Conservation (phyloP, 441 rosid genomes). For the Eruca vesicaria region DNA sequence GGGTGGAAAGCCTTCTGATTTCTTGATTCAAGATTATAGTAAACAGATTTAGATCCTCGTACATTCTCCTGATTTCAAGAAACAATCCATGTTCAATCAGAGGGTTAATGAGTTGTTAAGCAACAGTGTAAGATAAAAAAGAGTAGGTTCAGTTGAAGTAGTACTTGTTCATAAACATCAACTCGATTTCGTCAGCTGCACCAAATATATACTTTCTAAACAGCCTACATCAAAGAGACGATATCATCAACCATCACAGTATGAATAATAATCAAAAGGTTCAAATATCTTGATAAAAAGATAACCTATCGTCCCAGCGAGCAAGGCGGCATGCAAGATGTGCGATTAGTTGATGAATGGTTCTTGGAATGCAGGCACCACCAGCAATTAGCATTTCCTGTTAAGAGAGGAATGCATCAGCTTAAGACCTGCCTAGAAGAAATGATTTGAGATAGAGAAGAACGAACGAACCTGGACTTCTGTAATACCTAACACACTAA, state of each 20-base stretch:
- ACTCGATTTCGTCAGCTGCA: slow-evolving; percentile 63
- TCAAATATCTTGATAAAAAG: background rate
- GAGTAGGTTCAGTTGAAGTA: slow-evolving; percentile 20
- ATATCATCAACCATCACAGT: slow-evolving; percentile 9
- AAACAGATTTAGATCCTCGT: slow-evolving; percentile 50
- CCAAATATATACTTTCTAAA: slow-evolving; percentile 58
- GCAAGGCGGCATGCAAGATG: slow-evolving; percentile 60
- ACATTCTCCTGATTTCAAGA: slow-evolving; percentile 45
- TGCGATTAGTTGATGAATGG: slow-evolving; percentile 53
- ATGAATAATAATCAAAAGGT: background rate
- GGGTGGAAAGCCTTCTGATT: slow-evolving; percentile 57
- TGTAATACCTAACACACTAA: slow-evolving; percentile 54
- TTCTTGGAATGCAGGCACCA: slow-evolving; percentile 42
- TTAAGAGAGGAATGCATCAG: background rate
- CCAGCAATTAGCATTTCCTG: slow-evolving; percentile 63
- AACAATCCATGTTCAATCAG: background rate
- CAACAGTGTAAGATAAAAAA: slow-evolving; percentile 1
- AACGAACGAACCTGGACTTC: slow-evolving; percentile 57
- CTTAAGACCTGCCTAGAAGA: background rate
- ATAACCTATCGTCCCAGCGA: slow-evolving; percentile 66
- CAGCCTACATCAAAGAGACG: slow-evolving; percentile 38
- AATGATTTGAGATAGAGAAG: background rate
- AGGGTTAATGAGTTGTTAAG: background rate
- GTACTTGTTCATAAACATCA: slow-evolving; percentile 77
- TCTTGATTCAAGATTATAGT: slow-evolving; percentile 60